Evolutionary conservation across 257 asterid genomes (phyloP), one percentile per base, ranked within the genome.

Genomic region (Plantago elongata): DNA sequence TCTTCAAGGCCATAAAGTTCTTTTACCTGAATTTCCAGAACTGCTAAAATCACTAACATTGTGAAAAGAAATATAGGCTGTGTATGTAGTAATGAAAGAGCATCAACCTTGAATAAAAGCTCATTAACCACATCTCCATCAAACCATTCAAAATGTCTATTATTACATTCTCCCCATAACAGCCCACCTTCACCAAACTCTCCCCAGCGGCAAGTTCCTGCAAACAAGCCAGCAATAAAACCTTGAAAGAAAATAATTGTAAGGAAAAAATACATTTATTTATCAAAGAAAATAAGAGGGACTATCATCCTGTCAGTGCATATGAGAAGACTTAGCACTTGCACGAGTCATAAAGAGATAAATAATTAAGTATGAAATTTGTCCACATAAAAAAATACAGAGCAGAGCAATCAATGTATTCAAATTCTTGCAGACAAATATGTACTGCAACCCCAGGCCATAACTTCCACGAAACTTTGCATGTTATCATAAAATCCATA

Each of bases 111-210:
- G 51, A 63, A 80, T 76, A 92, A 65, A 71, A 92, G 85, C 77
- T 78, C 85, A 42, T 83, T 58, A 5, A 80, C 77, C 3, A 86
- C 85, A 83, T 83, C 69, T 42, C 95, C 91, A 61, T 78, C 84
- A 70, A 89, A 84, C 99, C 99, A 92, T 67, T 92, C 97, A 69
- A 77, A 80, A 64, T 85, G 76, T 75, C 96, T 85, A 63, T 87
- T 71, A 64, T 64, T 80, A 63, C 99, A 89, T 82, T 92, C 99
- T 62, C 99, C 97, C 97, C 99, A 89, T 76, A 92, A 69, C 46
- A 92, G 75, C 64, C 99, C 99, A 63, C 97, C 97, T 81, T 92
- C 96, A 69, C 99, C 99, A 80, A 83, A 92, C 83, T 89, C 99
- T 58, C 96, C 91, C 99, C 99, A 92, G 49, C 95, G 91, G 67